phyloP scores from a whole-genome alignment of 192 early-diverging fungal species.

The Neocallimastix lanati region DNA sequence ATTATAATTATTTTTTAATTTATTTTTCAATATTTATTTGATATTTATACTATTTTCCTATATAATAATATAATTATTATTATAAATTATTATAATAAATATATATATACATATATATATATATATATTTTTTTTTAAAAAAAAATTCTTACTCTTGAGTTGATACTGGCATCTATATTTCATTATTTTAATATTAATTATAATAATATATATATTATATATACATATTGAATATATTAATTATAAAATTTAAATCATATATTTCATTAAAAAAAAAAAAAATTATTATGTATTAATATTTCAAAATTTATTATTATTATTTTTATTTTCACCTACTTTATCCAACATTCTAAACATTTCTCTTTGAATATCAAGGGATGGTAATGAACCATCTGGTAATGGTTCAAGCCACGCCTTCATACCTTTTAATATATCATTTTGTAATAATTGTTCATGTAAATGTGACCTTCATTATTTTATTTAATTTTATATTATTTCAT shows the following conservation, averaged over 20 bases:
- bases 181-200: no score
- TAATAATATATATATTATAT: not conserved
- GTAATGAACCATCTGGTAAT: slow-evolving; percentile 67
- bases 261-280: not conserved
- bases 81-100: no score
- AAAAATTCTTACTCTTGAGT: not conserved
- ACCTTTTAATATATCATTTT: slow-evolving; percentile 66
- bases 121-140: no score
- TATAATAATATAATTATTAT: no score
- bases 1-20: not conserved
- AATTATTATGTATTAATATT: slow-evolving; percentile 48
- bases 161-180: not conserved
- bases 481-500: no score
- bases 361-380: slow-evolving; percentile 71
- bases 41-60: no score
- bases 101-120: no score
- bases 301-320: no score
- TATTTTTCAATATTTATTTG: no score
- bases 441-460: slow-evolving; percentile 53
- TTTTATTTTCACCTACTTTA: slow-evolving; percentile 34
- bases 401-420: slow-evolving; percentile 84
- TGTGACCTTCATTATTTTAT: slow-evolving; percentile 16
- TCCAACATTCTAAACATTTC: slow-evolving; percentile 51
- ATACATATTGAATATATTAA: not conserved
- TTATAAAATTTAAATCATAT: no score